Conservation (phyloP, 495 filamentous ascomycete species). For the Xylaria scruposa region DNA sequence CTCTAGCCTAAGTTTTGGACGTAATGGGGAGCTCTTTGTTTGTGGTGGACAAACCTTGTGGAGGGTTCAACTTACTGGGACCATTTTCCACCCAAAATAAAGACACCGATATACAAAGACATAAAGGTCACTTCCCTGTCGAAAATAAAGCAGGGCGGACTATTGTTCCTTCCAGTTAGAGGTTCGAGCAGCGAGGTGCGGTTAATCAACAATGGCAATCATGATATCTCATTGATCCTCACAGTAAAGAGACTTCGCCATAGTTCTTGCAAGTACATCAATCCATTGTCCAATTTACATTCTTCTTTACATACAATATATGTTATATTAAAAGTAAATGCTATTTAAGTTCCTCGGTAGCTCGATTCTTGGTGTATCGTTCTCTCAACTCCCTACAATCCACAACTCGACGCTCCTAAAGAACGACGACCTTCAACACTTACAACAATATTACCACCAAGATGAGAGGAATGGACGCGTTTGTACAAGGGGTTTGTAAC, state of each 20-base stretch:
- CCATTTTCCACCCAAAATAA: background rate
- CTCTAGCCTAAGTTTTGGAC: conserved; percentile 40
- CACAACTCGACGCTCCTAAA: background rate
- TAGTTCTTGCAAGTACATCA: background rate
- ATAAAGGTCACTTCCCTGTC: background rate
- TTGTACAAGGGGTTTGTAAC: background rate
- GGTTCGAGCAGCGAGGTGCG: background rate
- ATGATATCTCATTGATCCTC: background rate
- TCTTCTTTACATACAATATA: background rate
- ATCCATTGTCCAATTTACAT: background rate
- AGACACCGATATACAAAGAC: background rate
- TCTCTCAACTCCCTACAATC: background rate
- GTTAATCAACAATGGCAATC: background rate
- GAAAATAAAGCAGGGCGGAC: background rate
- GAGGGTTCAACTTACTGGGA: conserved; percentile 29
- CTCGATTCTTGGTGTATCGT: background rate
- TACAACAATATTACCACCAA: background rate
- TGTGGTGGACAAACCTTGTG: conserved; percentile 42
- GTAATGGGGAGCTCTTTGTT: conserved; percentile 39
- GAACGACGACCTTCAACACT: background rate
- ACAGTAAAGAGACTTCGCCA: background rate
- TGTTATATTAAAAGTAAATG: background rate
- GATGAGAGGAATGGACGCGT: background rate
- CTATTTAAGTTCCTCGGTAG: background rate
- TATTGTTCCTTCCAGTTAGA: background rate